Conservation (phyloP, 2,329 filamentous ascomycete species). For the Pseudonectria buxi region DNA sequence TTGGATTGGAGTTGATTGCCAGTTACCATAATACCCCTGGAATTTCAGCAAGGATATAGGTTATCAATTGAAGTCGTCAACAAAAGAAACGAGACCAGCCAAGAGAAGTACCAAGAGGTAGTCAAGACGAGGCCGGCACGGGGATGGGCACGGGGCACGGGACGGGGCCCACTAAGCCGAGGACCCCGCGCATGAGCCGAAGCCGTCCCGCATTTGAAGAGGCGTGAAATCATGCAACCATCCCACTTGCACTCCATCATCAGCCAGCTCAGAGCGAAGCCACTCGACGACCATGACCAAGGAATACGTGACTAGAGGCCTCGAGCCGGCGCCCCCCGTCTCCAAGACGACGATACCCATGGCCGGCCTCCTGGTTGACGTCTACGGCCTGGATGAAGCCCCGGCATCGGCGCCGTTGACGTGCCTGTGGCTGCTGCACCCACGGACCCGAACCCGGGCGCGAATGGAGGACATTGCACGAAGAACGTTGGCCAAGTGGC, state of each 20-base stretch:
- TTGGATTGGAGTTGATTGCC: too few relatives aligned
- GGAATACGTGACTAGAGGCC: constrained; percentile 27
- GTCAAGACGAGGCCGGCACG: too few relatives aligned
- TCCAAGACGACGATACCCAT: constrained; percentile 65
- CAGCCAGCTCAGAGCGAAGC: neutral
- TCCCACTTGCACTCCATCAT: constrained; percentile 1
- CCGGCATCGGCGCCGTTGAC: constrained; percentile 52
- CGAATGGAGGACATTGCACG: constrained; percentile 70
- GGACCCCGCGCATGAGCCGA: too few relatives aligned
- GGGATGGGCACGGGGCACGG: too few relatives aligned
- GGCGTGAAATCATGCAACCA: constrained; percentile 2
- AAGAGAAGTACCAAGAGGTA: too few relatives aligned
- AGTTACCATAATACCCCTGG: too few relatives aligned
- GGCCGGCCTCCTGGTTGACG: constrained; percentile 68
- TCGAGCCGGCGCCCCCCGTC: constrained; percentile 39
- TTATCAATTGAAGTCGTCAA: too few relatives aligned
- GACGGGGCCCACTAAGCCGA: too few relatives aligned
- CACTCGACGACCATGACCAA: constrained; percentile 15
- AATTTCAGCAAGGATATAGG: too few relatives aligned
- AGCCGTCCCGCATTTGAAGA: too few relatives aligned
- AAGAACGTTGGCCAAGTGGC: constrained; percentile 64
- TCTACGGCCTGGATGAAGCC: constrained; percentile 77
- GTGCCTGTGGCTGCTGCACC: constrained; percentile 88
- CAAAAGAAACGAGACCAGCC: too few relatives aligned
- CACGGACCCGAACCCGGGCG: constrained; percentile 61